Percentiles rank a stretch among this genome's conserved stretches.
phyloP scores from a whole-genome alignment of 371 early-diverging fungal genomes.

The Choanephora cucurbitarum region DNA sequence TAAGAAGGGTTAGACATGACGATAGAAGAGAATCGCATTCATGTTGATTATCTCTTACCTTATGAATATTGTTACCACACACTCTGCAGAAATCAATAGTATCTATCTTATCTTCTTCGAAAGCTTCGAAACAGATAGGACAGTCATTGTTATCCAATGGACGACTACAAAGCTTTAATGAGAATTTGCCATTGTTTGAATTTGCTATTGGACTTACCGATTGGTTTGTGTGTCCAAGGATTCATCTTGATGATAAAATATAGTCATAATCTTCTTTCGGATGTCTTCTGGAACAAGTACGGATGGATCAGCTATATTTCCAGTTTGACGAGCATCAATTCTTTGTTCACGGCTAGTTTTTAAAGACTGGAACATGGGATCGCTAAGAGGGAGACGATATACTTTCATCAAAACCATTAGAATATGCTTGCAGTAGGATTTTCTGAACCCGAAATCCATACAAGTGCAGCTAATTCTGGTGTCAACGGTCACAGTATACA shows the following conservation, averaged over 20 bases:
- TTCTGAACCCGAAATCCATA: slow-evolving; percentile 18
- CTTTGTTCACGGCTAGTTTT: slow-evolving; percentile 1
- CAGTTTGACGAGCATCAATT: slow-evolving; percentile 1
- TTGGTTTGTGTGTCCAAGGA: not conserved
- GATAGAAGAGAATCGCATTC: no score
- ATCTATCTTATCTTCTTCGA: slow-evolving; percentile 23
- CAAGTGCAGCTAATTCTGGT: slow-evolving; percentile 24
- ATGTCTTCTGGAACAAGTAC: slow-evolving; percentile 15
- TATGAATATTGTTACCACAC: slow-evolving; percentile 44
- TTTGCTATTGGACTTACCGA: slow-evolving; percentile 6
- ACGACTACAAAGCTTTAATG: slow-evolving; percentile 18
- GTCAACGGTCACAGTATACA: slow-evolving; percentile 29
- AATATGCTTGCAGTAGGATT: slow-evolving; percentile 39
- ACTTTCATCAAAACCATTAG: slow-evolving; percentile 36
- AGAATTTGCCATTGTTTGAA: not conserved
- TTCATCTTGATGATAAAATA: not conserved
- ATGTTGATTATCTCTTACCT: slow-evolving; percentile 23
- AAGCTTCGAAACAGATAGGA: slow-evolving; percentile 44
- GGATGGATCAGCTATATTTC: slow-evolving; percentile 15
- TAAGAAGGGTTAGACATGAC: not conserved
- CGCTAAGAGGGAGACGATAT: slow-evolving; percentile 21
- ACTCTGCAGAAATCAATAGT: slow-evolving; percentile 29
- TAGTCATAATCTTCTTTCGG: slow-evolving; percentile 12
- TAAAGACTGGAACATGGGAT: slow-evolving; percentile 2
- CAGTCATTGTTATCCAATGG: slow-evolving; percentile 41